Conservation (phyloP, 257 asterid genomes). For the Solanum pinnatisectum region DNA sequence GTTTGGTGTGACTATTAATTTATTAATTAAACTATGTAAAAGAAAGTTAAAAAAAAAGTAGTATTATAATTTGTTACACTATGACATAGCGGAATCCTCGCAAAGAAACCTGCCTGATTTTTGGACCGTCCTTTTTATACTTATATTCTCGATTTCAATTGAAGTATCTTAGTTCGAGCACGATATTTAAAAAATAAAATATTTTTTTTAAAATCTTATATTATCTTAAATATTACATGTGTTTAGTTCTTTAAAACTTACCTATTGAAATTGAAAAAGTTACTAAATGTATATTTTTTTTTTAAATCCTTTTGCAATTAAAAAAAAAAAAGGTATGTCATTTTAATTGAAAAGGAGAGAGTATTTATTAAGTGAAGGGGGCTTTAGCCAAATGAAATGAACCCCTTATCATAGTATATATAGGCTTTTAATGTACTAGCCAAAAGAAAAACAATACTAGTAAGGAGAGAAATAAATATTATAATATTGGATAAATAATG, state of each 20-base stretch:
- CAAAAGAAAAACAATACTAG: background rate
- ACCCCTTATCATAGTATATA: background rate
- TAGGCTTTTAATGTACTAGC: background rate
- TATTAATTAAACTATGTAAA: background rate
- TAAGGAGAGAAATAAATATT: background rate
- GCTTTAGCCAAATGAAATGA: background rate
- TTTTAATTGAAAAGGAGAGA: background rate
- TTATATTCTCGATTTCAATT: background rate
- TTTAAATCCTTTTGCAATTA: background rate
- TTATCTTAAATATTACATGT: too few relatives aligned
- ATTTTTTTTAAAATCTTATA: too few relatives aligned
- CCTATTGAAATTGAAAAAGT: too few relatives aligned
- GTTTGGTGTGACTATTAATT: background rate
- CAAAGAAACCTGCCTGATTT: slow-evolving; percentile 51
- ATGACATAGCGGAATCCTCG: slow-evolving; percentile 62
- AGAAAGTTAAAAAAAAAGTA: background rate
- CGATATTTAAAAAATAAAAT: background rate
- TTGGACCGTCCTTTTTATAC: slow-evolving; percentile 25
- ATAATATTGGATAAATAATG: background rate
- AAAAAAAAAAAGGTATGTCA: background rate
- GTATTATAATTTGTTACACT: background rate
- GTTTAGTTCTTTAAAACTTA: too few relatives aligned
- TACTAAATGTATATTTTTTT: too few relatives aligned
- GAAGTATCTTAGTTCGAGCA: too few relatives aligned
- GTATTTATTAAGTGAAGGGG: background rate